Conservation (phyloP, 2,329 filamentous ascomycete genomes). For the Ophiostoma populinum region DNA sequence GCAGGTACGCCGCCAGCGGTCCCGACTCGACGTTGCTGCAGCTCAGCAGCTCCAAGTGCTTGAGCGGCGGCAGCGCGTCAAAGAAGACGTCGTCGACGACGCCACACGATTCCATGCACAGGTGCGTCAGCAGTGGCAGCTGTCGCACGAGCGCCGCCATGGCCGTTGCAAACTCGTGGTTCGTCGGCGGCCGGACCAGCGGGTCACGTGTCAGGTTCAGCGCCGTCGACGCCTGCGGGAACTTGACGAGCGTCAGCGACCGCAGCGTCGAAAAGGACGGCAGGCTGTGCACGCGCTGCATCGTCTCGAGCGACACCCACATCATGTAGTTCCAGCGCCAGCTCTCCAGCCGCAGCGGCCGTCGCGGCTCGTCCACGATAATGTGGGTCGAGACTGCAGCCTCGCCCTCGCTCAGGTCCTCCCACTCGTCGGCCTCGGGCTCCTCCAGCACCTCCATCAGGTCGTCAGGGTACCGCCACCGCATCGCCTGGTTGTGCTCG, state of each 20-base stretch:
- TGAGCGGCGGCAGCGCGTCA: constrained; percentile 49
- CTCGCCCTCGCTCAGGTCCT: constrained; percentile 11
- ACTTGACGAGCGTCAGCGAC: constrained; percentile 44
- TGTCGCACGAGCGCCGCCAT: too few relatives aligned
- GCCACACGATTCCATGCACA: constrained; percentile 61
- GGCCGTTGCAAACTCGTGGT: too few relatives aligned
- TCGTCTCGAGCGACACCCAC: constrained; percentile 28
- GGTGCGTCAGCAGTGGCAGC: constrained; percentile 46
- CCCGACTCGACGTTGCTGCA: constrained; percentile 59
- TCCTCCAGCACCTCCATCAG: constrained; percentile 47
- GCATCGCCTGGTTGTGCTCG: constrained; percentile 31
- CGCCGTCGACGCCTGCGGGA: constrained; percentile 35
- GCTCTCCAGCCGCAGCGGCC: constrained; percentile 22
- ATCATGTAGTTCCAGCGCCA: constrained; percentile 47
- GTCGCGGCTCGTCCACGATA: background rate
- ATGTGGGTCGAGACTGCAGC: background rate
- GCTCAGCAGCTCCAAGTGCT: constrained; percentile 56
- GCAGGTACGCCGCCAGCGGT: constrained; percentile 46
- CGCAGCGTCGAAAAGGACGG: constrained; percentile 38
- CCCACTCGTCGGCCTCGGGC: background rate
- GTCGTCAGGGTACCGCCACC: constrained; percentile 51
- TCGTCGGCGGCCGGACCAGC: too few relatives aligned
- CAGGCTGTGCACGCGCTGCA: constrained; percentile 34
- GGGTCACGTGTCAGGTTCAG: too few relatives aligned
- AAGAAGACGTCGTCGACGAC: constrained; percentile 52